phyloP scores from a whole-genome alignment of 495 filamentous ascomycete species.

The Aspergillus indologenus region DNA sequence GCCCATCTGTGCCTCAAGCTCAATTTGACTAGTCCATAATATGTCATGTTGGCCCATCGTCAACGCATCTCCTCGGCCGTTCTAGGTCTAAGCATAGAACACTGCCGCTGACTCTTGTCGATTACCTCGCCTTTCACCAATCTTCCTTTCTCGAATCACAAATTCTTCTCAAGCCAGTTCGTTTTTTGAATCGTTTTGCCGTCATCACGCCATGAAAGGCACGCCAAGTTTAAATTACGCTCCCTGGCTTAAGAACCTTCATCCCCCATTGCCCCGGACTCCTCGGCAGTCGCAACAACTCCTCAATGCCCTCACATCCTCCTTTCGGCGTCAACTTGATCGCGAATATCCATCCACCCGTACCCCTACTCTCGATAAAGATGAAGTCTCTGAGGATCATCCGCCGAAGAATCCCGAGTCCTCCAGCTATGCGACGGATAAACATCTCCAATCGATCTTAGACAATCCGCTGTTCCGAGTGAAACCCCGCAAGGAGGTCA shows the following conservation, averaged over 20 bases:
- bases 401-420: slow-evolving; percentile 24
- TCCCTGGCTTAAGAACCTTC: slow-evolving; percentile 55
- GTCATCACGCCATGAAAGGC: slow-evolving; percentile 40
- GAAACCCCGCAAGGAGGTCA: slow-evolving; percentile 8
- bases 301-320: slow-evolving; percentile 65
- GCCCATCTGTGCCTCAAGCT: no score
- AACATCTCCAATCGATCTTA: slow-evolving; percentile 63
- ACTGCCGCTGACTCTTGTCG: background rate
- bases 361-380: slow-evolving; percentile 23
- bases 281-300: slow-evolving; percentile 64
- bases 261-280: slow-evolving; percentile 66
- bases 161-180: background rate
- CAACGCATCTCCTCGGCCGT: background rate
- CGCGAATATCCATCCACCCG: slow-evolving; percentile 53
- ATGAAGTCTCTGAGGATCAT: slow-evolving; percentile 10
- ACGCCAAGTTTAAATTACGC: slow-evolving; percentile 40
- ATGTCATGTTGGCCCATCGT: background rate
- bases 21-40: no score
- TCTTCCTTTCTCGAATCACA: background rate
- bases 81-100: no score
- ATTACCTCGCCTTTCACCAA: background rate
- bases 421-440: slow-evolving; percentile 42
- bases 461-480: slow-evolving; percentile 38
- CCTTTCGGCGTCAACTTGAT: slow-evolving; percentile 75
- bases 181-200: background rate